phyloP scores from a whole-genome alignment of 2,329 filamentous ascomycete species.

The Penicillium sp. region DNA sequence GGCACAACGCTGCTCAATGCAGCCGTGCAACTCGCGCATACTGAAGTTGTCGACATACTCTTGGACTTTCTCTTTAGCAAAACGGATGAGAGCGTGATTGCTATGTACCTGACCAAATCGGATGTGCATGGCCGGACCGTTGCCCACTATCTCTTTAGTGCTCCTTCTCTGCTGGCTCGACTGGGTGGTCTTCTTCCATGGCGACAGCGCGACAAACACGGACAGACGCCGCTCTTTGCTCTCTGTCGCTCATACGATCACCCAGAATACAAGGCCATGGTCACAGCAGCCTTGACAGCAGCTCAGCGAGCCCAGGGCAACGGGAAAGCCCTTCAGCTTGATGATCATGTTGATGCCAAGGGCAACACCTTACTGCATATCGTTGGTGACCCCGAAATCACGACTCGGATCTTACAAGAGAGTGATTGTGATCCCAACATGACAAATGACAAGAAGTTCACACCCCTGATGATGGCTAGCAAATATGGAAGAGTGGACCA shows the following conservation, averaged over 20 bases:
- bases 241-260: constrained; percentile 95
- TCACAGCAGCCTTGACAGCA: constrained; percentile 69
- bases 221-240: constrained; percentile 95
- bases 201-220: constrained; percentile 89
- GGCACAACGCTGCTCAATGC: constrained; percentile 85
- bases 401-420: constrained; percentile 66
- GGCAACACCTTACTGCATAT: constrained; percentile 96
- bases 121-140: constrained; percentile 82
- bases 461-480: constrained; percentile 94
- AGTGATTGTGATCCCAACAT: constrained; percentile 97
- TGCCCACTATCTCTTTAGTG: constrained; percentile 94
- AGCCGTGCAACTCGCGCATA: constrained; percentile 77
- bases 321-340: constrained; percentile 72
- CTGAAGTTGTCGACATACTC: constrained; percentile 67
- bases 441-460: constrained; percentile 90
- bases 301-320: constrained; percentile 73
- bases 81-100: constrained; percentile 53
- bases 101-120: constrained; percentile 65
- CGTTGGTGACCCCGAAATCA: constrained; percentile 76
- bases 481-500: constrained; percentile 96
- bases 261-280: constrained; percentile 78
- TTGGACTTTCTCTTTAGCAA: constrained; percentile 63
- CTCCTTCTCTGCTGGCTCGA: constrained; percentile 69
- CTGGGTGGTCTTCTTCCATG: constrained; percentile 79
- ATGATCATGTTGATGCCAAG: constrained; percentile 87